phyloP scores from a whole-genome alignment of 495 filamentous ascomycete genomes.

The Aspergillus haitiensis region DNA sequence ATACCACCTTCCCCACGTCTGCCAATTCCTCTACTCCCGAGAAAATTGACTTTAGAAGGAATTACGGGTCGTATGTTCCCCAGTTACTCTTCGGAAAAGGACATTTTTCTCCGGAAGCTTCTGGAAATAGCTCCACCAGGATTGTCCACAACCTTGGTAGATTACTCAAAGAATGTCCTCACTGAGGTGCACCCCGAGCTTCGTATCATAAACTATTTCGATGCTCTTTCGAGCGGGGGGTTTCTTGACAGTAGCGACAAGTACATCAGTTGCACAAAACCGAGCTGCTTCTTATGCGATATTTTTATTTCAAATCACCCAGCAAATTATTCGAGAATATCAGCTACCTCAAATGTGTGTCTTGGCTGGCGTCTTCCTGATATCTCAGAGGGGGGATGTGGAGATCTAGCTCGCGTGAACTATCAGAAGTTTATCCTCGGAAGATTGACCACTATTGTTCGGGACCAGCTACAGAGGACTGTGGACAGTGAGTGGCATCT shows the following conservation, averaged over 20 bases:
- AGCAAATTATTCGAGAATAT: neutral
- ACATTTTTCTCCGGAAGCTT: neutral
- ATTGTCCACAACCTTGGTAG: neutral
- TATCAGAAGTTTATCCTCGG: neutral
- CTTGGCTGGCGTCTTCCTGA: neutral
- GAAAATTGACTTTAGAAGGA: neutral
- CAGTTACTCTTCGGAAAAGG: neutral
- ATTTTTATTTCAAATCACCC: neutral
- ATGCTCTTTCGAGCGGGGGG: neutral
- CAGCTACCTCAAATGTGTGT: neutral
- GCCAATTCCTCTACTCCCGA: neutral
- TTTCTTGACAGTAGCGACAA: neutral
- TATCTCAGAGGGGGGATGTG: neutral
- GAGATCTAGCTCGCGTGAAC: neutral
- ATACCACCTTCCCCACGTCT: neutral
- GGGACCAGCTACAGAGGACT: neutral
- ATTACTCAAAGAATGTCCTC: neutral
- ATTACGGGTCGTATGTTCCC: neutral
- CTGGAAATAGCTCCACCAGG: neutral
- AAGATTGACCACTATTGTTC: neutral
- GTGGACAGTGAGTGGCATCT: neutral
- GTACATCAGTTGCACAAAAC: neutral
- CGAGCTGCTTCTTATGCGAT: neutral
- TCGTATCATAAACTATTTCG: neutral
- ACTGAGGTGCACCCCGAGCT: conserved; percentile 1